These are phyloP conservation scores for Podosphaera fusca DNA, from an alignment of 2,329 filamentous ascomycete species.

Conservation along the genomic window DNA sequence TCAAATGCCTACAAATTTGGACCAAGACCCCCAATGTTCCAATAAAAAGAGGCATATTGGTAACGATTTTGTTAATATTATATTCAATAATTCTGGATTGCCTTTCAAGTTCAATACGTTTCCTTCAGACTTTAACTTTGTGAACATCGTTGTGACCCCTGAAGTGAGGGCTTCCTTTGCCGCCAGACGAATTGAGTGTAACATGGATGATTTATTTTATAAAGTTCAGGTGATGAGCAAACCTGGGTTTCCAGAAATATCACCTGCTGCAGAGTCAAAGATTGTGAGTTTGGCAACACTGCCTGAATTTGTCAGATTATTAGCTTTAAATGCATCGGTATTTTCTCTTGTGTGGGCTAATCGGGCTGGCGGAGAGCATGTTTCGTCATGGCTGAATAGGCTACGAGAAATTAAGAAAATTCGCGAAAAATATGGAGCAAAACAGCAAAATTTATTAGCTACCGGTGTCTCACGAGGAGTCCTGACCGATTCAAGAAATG, in stretches of 20 bases:
- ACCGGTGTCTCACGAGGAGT: conserved; percentile 15
- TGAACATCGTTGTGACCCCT: conserved; percentile 88
- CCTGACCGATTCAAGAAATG: conserved; percentile 18
- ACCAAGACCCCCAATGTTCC: conserved; percentile 51
- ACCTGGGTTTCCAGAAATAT: conserved; percentile 75
- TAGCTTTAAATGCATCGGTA: conserved; percentile 82
- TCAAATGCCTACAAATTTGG: conserved; percentile 80
- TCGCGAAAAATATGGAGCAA: conserved; percentile 40
- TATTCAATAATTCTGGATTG: conserved; percentile 89
- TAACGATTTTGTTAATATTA: conserved; percentile 94
- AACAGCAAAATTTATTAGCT: conserved; percentile 14
- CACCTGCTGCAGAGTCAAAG: conserved; percentile 70
- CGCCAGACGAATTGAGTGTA: conserved; percentile 28
- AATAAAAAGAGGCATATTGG: conserved; percentile 89
- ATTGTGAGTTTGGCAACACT: conserved; percentile 67
- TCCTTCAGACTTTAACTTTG: conserved; percentile 84
- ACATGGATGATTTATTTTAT: conserved; percentile 38
- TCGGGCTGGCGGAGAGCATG: conserved; percentile 54
- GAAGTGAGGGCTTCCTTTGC: conserved; percentile 59
- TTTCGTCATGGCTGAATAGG: conserved; percentile 74
- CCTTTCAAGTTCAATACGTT: conserved; percentile 82
- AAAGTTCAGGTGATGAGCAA: conserved; percentile 76
- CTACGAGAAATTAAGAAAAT: conserved; percentile 67
- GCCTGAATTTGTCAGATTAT: conserved; percentile 62
- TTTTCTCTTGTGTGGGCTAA: conserved; percentile 80